Evolutionary conservation across 2,329 filamentous ascomycete genomes (phyloP).

Genomic region (Metarhizium brunneum): DNA sequence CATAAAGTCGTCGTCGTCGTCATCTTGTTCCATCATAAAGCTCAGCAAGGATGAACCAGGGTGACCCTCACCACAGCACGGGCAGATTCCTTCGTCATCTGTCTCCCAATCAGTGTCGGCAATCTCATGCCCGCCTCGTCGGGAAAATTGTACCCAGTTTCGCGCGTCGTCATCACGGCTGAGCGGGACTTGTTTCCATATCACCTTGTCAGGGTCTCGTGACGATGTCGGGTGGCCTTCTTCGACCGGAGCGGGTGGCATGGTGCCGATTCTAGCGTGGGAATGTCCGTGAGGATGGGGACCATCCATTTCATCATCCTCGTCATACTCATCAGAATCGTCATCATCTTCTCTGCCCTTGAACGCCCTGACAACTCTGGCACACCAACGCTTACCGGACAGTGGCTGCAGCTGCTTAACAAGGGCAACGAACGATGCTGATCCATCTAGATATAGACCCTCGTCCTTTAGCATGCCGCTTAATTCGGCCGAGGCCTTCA

Average conservation of each 20-base stretch:
- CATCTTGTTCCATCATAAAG: conserved; percentile 14
- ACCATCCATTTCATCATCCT: conserved; percentile 17
- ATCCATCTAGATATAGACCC: conserved; percentile 39
- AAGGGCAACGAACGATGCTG: conserved; percentile 32
- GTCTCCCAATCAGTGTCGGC: conserved; percentile 22
- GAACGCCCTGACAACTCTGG: conserved; percentile 37
- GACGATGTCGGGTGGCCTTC: conserved; percentile 33
- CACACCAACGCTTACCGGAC: conserved; percentile 27
- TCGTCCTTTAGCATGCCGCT: conserved; percentile 44
- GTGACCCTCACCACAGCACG: conserved; percentile 31
- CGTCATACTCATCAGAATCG: conserved; percentile 15
- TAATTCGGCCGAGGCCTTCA: conserved; percentile 37
- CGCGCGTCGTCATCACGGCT: conserved; percentile 30
- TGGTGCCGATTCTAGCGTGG: conserved; percentile 20
- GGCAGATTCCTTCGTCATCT: conserved; percentile 27
- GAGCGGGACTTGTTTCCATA: conserved; percentile 42
- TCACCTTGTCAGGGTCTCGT: conserved; percentile 32
- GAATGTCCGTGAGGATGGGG: conserved; percentile 9
- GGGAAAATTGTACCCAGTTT: conserved; percentile 39
- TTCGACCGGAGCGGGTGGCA: conserved; percentile 32
- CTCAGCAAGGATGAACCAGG: conserved; percentile 25
- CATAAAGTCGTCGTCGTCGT: conserved; percentile 1
- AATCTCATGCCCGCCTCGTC: conserved; percentile 28
- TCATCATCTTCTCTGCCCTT: conserved; percentile 17
- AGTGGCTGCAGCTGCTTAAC: conserved; percentile 30